Conservation (phyloP, 495 filamentous ascomycete species). For the Beverwykella pulmonaria region DNA sequence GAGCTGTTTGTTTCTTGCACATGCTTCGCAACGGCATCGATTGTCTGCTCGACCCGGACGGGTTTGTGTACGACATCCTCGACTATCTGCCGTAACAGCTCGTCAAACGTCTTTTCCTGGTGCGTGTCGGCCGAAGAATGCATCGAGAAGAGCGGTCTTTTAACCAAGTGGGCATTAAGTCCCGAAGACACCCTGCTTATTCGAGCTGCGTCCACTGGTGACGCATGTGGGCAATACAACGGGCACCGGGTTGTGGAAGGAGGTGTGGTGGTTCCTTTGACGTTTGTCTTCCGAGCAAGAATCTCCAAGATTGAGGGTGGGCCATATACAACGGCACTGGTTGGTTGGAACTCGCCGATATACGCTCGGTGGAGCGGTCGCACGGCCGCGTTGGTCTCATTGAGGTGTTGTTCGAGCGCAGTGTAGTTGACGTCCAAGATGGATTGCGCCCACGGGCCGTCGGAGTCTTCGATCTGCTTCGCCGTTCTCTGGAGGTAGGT, state of each 20-base stretch:
- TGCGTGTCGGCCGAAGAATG: slow-evolving; percentile 11
- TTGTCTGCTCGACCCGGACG: slow-evolving; percentile 6
- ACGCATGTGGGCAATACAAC: slow-evolving; percentile 20
- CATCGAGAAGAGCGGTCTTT: slow-evolving; percentile 15
- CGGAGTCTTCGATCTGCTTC: slow-evolving; percentile 21
- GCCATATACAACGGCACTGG: slow-evolving; percentile 20
- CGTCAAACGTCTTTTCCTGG: slow-evolving; percentile 1
- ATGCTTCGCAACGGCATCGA: slow-evolving; percentile 1
- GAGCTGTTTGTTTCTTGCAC: slow-evolving; percentile 15
- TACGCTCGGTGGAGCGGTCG: slow-evolving; percentile 20
- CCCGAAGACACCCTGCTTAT: slow-evolving; percentile 5
- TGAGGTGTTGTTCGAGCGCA: slow-evolving; percentile 9
- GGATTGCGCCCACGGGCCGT: slow-evolving; percentile 17
- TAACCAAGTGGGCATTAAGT: background rate
- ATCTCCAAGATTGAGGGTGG: slow-evolving; percentile 22
- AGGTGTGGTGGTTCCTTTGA: slow-evolving; percentile 3
- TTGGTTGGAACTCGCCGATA: slow-evolving; percentile 14
- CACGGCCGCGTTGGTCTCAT: slow-evolving; percentile 14
- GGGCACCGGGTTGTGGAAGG: slow-evolving; percentile 13
- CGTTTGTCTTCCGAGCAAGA: slow-evolving; percentile 3
- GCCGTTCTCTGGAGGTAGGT: slow-evolving; percentile 15
- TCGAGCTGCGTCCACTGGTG: slow-evolving; percentile 9
- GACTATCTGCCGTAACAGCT: slow-evolving; percentile 10
- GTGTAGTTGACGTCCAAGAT: slow-evolving; percentile 1
- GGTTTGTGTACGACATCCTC: slow-evolving; percentile 21